A percentile compares a stretch with the other conserved stretches of the same genome.
Conservation (phyloP, 1,139 yeast genomes). For the Suhomyces choctaworum region DNA sequence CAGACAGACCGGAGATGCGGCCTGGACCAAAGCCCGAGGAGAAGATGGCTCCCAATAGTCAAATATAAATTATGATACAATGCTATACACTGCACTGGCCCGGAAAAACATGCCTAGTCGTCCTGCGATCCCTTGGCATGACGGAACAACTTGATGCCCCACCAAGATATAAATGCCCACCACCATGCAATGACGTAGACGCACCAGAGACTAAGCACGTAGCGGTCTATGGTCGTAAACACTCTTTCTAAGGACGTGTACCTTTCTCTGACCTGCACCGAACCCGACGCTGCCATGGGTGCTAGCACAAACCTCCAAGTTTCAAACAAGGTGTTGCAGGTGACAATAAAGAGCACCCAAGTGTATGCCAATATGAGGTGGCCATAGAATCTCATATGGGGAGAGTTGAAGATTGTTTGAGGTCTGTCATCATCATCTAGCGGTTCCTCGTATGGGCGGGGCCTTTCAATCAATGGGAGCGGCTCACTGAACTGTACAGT, state of each 20-base stretch:
- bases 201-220: slow-evolving; percentile 53
- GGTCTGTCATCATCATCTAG: slow-evolving; percentile 15
- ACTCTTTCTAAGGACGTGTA: slow-evolving; percentile 17
- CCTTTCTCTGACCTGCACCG: slow-evolving; percentile 13
- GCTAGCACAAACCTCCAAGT: slow-evolving; percentile 46
- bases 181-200: slow-evolving; percentile 67
- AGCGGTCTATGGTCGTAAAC: slow-evolving; percentile 39
- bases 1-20: slow-evolving; percentile 73
- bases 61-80: slow-evolving; percentile 3
- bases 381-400: slow-evolving; percentile 25
- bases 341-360: slow-evolving; percentile 43
- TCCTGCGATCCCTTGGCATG: slow-evolving; percentile 61
- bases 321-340: slow-evolving; percentile 45
- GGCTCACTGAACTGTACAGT: slow-evolving; percentile 13
- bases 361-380: slow-evolving; percentile 35
- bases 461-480: slow-evolving; percentile 19
- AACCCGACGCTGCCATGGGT: slow-evolving; percentile 24
- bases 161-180: slow-evolving; percentile 77
- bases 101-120: background rate
- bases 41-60: slow-evolving; percentile 54
- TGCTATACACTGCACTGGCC: background rate
- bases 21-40: slow-evolving; percentile 76
- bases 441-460: slow-evolving; percentile 11
- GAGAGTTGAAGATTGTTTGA: slow-evolving; percentile 19
- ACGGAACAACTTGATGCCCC: slow-evolving; percentile 72